Percentiles rank a stretch among this genome's conserved stretches.
Conservation (phyloP, 768 basidiomycete genomes). For the Lentinus brumalis region DNA sequence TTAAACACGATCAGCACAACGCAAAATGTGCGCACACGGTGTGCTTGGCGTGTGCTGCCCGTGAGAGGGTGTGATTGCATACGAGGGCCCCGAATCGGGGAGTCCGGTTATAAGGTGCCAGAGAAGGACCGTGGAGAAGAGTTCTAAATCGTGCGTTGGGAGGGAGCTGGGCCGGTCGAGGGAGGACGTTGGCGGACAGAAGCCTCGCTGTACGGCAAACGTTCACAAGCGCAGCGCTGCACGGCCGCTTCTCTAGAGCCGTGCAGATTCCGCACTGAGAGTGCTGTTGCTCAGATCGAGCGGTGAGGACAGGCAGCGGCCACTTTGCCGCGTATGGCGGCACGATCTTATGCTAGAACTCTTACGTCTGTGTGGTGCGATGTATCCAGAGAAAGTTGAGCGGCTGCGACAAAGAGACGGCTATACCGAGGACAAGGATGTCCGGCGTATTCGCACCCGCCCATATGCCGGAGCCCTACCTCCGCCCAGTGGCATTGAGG, state of each 20-base stretch:
- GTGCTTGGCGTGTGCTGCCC: neutral
- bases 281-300: neutral
- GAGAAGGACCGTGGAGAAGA: neutral
- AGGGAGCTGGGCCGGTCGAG: neutral
- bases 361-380: too few relatives aligned
- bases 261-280: neutral
- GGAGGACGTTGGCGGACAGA: neutral
- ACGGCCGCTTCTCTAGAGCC: neutral
- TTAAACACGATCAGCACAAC: neutral
- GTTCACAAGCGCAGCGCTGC: neutral
- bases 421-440: too few relatives aligned
- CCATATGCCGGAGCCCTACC: too few relatives aligned
- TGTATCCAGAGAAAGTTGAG: too few relatives aligned
- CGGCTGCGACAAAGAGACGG: too few relatives aligned
- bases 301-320: too few relatives aligned
- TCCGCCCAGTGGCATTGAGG: too few relatives aligned
- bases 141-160: constrained; percentile 1
- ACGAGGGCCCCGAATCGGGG: neutral
- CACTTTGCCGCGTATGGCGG: too few relatives aligned
- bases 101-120: neutral
- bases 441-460: too few relatives aligned
- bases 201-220: neutral
- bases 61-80: neutral
- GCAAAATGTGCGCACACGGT: neutral
- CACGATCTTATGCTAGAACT: too few relatives aligned